These are phyloP conservation scores for Yarrowia sp. DNA, from an alignment of 805 yeast species.

Conservation along the genomic window DNA sequence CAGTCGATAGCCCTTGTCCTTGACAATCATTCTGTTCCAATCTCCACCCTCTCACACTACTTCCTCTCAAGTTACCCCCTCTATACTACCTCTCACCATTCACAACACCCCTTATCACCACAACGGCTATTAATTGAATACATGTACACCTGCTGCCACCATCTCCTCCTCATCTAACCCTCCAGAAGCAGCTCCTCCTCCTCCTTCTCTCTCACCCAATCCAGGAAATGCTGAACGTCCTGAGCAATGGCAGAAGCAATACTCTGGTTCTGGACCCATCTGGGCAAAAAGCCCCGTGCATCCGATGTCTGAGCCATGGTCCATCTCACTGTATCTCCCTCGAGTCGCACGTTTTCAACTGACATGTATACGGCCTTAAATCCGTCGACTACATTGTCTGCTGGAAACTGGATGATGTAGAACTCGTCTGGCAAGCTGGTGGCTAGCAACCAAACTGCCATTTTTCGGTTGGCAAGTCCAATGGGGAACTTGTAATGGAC, in stretches of 20 bases:
- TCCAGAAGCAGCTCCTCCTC: constrained; percentile 14
- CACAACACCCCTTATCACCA: too few relatives aligned
- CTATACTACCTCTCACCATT: too few relatives aligned
- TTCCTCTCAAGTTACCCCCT: too few relatives aligned
- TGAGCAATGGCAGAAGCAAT: constrained; percentile 3
- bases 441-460: constrained; percentile 39
- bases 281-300: constrained; percentile 42
- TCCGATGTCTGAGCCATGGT: constrained; percentile 42
- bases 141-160: too few relatives aligned
- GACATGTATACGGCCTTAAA: constrained; percentile 38
- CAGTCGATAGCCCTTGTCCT: too few relatives aligned
- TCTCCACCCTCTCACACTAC: too few relatives aligned
- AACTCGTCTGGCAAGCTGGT: constrained; percentile 3
- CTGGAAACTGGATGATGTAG: constrained; percentile 39
- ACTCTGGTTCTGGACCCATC: constrained; percentile 38
- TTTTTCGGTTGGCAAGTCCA: constrained; percentile 38
- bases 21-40: too few relatives aligned
- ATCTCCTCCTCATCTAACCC: neutral
- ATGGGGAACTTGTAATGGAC: constrained; percentile 39
- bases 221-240: constrained; percentile 1
- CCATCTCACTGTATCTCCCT: constrained; percentile 37
- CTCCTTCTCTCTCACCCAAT: constrained; percentile 16
- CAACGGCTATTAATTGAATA: too few relatives aligned
- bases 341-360: constrained; percentile 36
- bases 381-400: constrained; percentile 30